Base-by-base conservation (phyloP, 768 basidiomycete genomes). In the Fistulinella prunicolor region DNA sequence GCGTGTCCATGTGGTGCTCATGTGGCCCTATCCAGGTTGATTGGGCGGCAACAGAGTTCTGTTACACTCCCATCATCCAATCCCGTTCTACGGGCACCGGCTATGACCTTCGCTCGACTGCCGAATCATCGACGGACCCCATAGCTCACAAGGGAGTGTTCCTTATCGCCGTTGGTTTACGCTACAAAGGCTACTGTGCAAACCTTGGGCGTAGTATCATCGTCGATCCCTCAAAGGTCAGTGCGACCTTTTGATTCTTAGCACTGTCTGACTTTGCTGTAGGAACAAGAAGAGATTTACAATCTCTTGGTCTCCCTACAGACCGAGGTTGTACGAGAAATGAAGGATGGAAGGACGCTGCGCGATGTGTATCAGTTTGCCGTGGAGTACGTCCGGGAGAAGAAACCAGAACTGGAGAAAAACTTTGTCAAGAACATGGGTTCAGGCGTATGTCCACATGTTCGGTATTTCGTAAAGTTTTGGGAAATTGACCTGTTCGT, bases 261-360 rank as follows among this genome's bases (percentile, higher is more conserved):
- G 16, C 44, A 21, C 17, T 26, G 16, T 9, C 38, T 44, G 34
- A 58, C 38, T 36, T 42, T 30, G 3, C 30, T 21, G 14, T 60
- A 98, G 94, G 84, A 88, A 46, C 95, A 98, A 86, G 92, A 97
- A 72, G 76, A 80, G 5, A 84, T 90, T 54, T 97, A 96, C 66
- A 77, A 77, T 35, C 72, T 94, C 17, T 74, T 98, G 38, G 65
- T 94, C 16, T 76, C 82, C 10, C 68, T 97, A 19, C 93, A 98
- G 64, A 65, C 78, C 12, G 89, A 90, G 55, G 70, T 94, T 9
- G 64, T 94, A 16, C 71, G 77, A 10, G 76, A 81, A 58, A 80
- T 98, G 67, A 89, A 86, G 62, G 86, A 93, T 19, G 93, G 92
- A 6, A 78, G 81, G 2, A 67, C 77, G 3, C 76, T 82, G 38